phyloP scores from a whole-genome alignment of 441 rosid species.

The Mallotus japonicus region DNA sequence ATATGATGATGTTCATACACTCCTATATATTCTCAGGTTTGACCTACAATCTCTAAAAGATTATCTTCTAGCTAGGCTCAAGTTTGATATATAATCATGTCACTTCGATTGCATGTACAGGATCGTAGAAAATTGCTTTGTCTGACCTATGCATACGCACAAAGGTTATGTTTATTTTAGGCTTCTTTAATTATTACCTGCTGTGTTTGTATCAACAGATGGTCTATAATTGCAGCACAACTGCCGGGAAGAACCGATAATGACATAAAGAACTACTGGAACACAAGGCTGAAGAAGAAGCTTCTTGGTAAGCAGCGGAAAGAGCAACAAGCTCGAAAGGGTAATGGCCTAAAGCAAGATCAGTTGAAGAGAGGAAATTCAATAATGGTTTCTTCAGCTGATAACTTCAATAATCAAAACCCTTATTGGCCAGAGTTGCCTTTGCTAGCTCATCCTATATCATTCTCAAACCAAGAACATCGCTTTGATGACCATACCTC shows the following conservation, averaged over 20 bases:
- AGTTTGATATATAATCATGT: background rate
- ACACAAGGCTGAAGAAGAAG: slow-evolving; percentile 38
- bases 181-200: background rate
- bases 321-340: slow-evolving; percentile 36
- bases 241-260: slow-evolving; percentile 41
- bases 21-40: background rate
- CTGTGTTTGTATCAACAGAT: slow-evolving; percentile 11
- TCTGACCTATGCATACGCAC: background rate
- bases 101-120: background rate
- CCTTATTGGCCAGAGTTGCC: slow-evolving; percentile 52
- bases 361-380: slow-evolving; percentile 26
- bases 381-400: slow-evolving; percentile 22
- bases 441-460: slow-evolving; percentile 28
- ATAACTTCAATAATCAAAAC: slow-evolving; percentile 21
- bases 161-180: background rate
- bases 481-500: slow-evolving; percentile 45
- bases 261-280: slow-evolving; percentile 42
- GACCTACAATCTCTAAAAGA: background rate
- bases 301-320: slow-evolving; percentile 49
- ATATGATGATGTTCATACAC: background rate
- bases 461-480: slow-evolving; percentile 32
- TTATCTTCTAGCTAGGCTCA: background rate
- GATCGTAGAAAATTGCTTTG: background rate
- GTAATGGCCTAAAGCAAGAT: slow-evolving; percentile 28
- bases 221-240: slow-evolving; percentile 40